Conservation (phyloP, 345 rosid genomes). For the Eucalyptus virginea region DNA sequence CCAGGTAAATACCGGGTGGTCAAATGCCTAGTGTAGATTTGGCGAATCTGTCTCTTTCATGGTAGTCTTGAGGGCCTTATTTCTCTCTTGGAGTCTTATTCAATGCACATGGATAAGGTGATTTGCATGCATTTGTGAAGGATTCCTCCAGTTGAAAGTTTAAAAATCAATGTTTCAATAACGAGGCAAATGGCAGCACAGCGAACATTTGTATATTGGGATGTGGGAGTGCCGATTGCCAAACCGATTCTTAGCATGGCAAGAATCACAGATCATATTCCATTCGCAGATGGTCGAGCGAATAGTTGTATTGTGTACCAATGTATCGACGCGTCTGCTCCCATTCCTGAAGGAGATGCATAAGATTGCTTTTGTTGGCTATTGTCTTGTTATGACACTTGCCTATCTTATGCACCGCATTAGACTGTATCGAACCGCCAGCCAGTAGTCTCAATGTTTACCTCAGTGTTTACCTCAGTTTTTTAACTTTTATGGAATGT, state of each 20-base stretch:
- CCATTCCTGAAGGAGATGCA: not conserved
- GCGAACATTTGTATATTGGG: not conserved
- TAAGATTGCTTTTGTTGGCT: not conserved
- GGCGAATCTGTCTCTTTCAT: not conserved
- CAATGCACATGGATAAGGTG: not conserved
- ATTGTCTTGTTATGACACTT: not conserved
- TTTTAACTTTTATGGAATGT: not conserved
- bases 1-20: not conserved
- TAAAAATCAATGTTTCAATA: not conserved
- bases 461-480: not conserved
- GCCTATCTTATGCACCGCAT: not conserved
- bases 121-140: not conserved
- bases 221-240: not conserved
- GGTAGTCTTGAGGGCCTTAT: not conserved
- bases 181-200: not conserved
- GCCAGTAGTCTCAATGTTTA: not conserved
- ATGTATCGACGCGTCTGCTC: not conserved
- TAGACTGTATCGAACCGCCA: not conserved
- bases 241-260: not conserved
- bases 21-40: not conserved
- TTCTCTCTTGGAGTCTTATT: not conserved
- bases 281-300: rapidly evolving
- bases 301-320: not conserved
- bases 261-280: not conserved
- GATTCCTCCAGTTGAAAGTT: not conserved